Percentiles rank a stretch among this genome's conserved stretches.
Evolutionary conservation across 495 filamentous ascomycete species (phyloP).

Genomic region (Saxophila tyrrhenica): DNA sequence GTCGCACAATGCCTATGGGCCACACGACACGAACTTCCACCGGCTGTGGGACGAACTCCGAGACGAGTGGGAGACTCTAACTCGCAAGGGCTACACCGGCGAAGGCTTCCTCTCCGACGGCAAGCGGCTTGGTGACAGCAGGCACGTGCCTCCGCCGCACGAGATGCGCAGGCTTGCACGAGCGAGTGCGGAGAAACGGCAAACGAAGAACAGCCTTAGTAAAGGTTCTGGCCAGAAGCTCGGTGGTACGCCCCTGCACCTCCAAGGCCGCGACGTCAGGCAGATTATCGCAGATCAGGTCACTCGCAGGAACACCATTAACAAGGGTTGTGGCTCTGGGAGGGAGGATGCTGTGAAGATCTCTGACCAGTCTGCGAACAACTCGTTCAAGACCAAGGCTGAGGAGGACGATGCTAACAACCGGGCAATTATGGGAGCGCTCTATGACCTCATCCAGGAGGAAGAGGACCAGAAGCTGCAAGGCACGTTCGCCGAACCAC

Average conservation of each 20-base stretch:
- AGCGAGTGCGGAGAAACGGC: conserved; percentile 57
- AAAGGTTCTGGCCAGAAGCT: conserved; percentile 61
- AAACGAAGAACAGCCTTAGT: conserved; percentile 31
- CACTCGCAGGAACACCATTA: conserved; percentile 52
- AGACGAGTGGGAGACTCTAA: conserved; percentile 66
- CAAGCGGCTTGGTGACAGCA: conserved; percentile 56
- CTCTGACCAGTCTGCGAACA: conserved; percentile 53
- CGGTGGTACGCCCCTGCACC: conserved; percentile 50
- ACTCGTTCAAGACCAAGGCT: conserved; percentile 70
- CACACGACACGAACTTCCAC: conserved; percentile 75
- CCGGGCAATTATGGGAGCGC: conserved; percentile 72
- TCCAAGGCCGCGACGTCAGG: conserved; percentile 60
- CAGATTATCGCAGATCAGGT: conserved; percentile 63
- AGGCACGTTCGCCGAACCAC: conserved; percentile 31
- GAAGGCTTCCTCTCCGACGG: conserved; percentile 78
- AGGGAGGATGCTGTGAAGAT: conserved; percentile 50
- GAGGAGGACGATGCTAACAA: conserved; percentile 89
- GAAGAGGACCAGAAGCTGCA: conserved; percentile 69
- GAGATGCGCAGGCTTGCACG: conserved; percentile 70
- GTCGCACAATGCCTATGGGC: conserved; percentile 72
- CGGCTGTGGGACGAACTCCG: conserved; percentile 79
- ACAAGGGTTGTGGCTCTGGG: conserved; percentile 63
- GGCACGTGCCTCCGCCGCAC: conserved; percentile 43
- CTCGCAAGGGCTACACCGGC: conserved; percentile 76
- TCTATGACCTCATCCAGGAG: conserved; percentile 77